Evolutionary conservation across 768 basidiomycete species (phyloP), one percentile per base, ranked within the genome.

Genomic region (Trichaptum fuscoviolaceum): DNA sequence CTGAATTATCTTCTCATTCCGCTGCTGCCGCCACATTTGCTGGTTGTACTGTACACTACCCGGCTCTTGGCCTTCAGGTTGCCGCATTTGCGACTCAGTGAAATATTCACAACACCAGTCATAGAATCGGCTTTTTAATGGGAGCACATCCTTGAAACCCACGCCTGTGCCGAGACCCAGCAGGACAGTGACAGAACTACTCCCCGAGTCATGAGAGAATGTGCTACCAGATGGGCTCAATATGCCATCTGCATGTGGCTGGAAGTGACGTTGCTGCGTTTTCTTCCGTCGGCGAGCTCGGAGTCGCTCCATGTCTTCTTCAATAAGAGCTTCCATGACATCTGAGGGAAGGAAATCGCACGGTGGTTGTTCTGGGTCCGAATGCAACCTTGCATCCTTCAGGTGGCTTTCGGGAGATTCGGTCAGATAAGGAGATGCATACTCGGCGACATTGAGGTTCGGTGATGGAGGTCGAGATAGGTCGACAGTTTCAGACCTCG

Each of bases 81-180:
- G 91, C 96, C 96, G 89, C 96, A 99, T 99, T 76, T 99, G 97
- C 2, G 96, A 95, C 75, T 98, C 96, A 69, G 91, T 95, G 80
- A 98, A 99, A 75, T 99, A 99, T 74, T 99, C 96, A 72, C 87
- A 86, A 67, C 95, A 95, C 93, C 95, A 98, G 73, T 98, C 96
- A 73, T 90, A 99, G 78, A 93, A 96, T 9, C 86, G 82, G 73
- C 94, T 96, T 77, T 93, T 94, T 72, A 99, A 77, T 0, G 97
- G 97, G 69, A 99, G 76, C 1, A 91, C 86, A 75, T 96, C 92
- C 66, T 91, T 84, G 65, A 95, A 89, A 9, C 91, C 91, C 10
- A 85, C 81, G 25, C 92, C 91, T 10, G 92, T 93, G 3, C 92
- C 92, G 30, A 93, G 76, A 4, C 92, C 92, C 25, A 92, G 80